Conservation (phyloP, 2,329 filamentous ascomycete species). For the Penicillium fuscoglaucum region DNA sequence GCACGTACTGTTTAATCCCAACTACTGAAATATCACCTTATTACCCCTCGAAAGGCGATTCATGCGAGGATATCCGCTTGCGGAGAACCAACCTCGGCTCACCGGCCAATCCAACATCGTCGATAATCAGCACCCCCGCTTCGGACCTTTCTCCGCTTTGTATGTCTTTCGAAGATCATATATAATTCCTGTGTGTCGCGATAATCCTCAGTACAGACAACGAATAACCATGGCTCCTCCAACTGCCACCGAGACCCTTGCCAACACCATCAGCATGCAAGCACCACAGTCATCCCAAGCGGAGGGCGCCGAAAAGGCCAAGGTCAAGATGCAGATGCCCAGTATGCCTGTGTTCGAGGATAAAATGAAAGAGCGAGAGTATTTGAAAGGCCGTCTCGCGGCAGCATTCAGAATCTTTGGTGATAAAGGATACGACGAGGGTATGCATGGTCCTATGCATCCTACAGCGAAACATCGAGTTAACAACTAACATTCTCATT, state of each 20-base stretch:
- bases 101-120: slow-evolving; percentile 3
- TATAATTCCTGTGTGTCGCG: neutral
- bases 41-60: neutral
- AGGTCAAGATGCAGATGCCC: slow-evolving; percentile 37
- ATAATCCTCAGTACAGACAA: neutral
- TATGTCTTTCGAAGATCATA: neutral
- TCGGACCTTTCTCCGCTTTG: too few species aligned
- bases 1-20: neutral
- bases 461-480: neutral
- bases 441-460: slow-evolving; percentile 14
- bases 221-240: slow-evolving; percentile 32
- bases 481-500: neutral
- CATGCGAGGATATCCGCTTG: neutral
- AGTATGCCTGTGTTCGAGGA: slow-evolving; percentile 42
- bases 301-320: slow-evolving; percentile 27
- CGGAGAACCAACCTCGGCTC: slow-evolving; percentile 10
- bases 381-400: slow-evolving; percentile 56
- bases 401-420: slow-evolving; percentile 60
- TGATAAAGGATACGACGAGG: slow-evolving; percentile 58
- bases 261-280: slow-evolving; percentile 16
- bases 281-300: slow-evolving; percentile 27
- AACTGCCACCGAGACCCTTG: slow-evolving; percentile 28
- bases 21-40: neutral
- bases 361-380: slow-evolving; percentile 51
- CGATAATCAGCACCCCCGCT: slow-evolving; percentile 11